Percentiles rank a stretch among this genome's conserved stretches.
Evolutionary conservation across 2,329 filamentous ascomycete genomes (phyloP).

Genomic region (Aspergillus niger): DNA sequence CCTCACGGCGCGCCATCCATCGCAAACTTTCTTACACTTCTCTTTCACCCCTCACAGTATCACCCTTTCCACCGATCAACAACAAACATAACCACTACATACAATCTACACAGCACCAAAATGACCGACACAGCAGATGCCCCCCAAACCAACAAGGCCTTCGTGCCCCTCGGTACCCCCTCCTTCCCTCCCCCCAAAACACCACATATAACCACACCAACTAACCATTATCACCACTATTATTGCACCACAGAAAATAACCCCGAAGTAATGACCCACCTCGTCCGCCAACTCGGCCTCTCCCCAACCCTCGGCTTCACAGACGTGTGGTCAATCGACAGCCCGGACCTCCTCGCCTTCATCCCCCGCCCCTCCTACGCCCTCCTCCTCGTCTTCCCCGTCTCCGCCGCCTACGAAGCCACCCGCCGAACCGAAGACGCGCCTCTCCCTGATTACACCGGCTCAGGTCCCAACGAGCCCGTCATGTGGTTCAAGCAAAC

Average conservation of each 20-base stretch:
- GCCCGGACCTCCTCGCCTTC: constrained; percentile 80
- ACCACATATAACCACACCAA: constrained; percentile 12
- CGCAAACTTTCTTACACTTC: not conserved
- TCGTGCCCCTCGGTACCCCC: constrained; percentile 49
- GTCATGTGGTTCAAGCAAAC: constrained; percentile 96
- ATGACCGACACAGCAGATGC: constrained; percentile 42
- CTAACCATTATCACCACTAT: not conserved
- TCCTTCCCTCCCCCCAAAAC: not conserved
- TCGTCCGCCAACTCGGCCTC: constrained; percentile 82
- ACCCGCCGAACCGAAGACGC: constrained; percentile 74
- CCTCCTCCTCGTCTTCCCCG: constrained; percentile 87
- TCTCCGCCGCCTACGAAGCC: constrained; percentile 76
- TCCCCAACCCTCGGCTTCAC: constrained; percentile 75
- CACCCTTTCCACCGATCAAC: not conserved
- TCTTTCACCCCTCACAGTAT: not conserved
- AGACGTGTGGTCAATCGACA: constrained; percentile 89
- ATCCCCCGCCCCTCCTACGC: constrained; percentile 86
- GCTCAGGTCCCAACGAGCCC: constrained; percentile 68
- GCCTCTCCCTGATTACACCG: constrained; percentile 63
- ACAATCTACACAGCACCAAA: constrained; percentile 19
- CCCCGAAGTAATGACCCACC: constrained; percentile 81
- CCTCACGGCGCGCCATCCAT: constrained; percentile 8
- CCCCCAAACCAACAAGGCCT: constrained; percentile 47
- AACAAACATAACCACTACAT: not conserved
- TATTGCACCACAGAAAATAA: constrained; percentile 62